These are phyloP conservation scores for Phytopythium chamaehyphon DNA, from an alignment of 352 stramenopile genomes.

Conservation along the genomic window DNA sequence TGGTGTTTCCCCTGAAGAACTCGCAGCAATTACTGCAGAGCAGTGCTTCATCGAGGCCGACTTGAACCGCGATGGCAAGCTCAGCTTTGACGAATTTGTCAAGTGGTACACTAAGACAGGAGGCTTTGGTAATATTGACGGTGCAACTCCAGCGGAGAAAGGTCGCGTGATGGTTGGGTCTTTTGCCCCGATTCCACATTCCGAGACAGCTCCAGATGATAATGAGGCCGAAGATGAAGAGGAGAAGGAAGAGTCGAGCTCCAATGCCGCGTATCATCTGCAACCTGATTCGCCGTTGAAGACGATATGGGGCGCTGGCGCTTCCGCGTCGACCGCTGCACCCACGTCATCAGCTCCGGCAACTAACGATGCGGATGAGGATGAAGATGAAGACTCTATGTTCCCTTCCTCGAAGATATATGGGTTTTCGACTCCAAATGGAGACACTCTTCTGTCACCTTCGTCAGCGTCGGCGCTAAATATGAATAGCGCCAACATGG, in stretches of 20 bases:
- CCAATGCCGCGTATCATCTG: neutral
- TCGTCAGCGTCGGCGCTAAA: conserved; percentile 40
- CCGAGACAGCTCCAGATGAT: neutral
- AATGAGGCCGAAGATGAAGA: neutral
- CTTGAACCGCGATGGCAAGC: conserved; percentile 68
- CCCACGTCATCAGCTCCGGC: neutral
- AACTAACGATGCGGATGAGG: neutral
- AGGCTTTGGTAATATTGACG: conserved; percentile 16
- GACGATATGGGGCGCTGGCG: conserved; percentile 18
- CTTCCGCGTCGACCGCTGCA: neutral
- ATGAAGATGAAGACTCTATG: conserved; percentile 1
- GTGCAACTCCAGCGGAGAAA: neutral
- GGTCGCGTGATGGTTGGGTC: conserved; percentile 4
- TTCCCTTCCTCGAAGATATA: conserved; percentile 45
- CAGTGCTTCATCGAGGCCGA: conserved; percentile 86
- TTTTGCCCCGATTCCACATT: neutral
- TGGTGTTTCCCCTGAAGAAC: conserved; percentile 59
- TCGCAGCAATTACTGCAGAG: conserved; percentile 74
- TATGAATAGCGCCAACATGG: conserved; percentile 79
- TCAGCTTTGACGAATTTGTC: conserved; percentile 88
- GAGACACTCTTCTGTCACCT: conserved; percentile 38
- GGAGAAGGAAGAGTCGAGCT: neutral
- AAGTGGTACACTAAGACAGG: conserved; percentile 72
- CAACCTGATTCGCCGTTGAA: conserved; percentile 19
- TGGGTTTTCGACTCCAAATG: conserved; percentile 28